Evolutionary conservation across 352 stramenopile genomes (phyloP).

Genomic region (Globisporangium spiculum): DNA sequence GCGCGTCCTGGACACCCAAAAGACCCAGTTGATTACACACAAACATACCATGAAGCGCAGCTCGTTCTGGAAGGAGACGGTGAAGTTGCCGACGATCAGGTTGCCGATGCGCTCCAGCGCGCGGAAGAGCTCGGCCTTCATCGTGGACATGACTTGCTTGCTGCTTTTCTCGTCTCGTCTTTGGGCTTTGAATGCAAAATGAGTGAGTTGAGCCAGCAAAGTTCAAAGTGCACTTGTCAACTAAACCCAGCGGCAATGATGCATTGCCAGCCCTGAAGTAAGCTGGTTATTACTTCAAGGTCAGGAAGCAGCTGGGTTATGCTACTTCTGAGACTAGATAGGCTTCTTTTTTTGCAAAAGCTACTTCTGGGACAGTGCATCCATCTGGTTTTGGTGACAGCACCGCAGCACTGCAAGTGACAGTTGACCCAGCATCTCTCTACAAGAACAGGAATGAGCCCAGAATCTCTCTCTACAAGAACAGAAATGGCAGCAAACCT

Average conservation of each 20-base stretch:
- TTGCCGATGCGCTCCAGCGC: constrained; percentile 63
- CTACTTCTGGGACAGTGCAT: background rate
- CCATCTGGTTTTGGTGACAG: background rate
- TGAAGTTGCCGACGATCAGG: constrained; percentile 81
- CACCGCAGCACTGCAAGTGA: background rate
- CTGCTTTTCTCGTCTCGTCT: background rate
- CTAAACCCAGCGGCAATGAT: constrained; percentile 2
- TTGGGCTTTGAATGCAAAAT: background rate
- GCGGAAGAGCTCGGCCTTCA: constrained; percentile 65
- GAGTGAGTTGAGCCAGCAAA: background rate
- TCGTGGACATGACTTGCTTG: constrained; percentile 19
- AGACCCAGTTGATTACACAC: no score
- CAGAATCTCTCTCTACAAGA: background rate
- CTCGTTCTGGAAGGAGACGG: constrained; percentile 82
- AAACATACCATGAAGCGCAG: constrained; percentile 75
- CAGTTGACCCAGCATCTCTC: constrained; percentile 8
- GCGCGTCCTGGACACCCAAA: background rate
- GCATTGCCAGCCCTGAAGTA: no score
- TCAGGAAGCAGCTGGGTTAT: background rate
- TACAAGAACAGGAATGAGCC: background rate
- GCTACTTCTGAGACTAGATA: background rate
- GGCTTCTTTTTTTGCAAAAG: background rate
- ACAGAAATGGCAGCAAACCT: background rate
- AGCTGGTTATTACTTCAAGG: background rate
- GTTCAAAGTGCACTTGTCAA: background rate